A percentile compares a stretch with the other conserved stretches of the same genome.
Evolutionary conservation across 177 flowering plant genomes (phyloP).

Genomic region (Telopea speciosissima): DNA sequence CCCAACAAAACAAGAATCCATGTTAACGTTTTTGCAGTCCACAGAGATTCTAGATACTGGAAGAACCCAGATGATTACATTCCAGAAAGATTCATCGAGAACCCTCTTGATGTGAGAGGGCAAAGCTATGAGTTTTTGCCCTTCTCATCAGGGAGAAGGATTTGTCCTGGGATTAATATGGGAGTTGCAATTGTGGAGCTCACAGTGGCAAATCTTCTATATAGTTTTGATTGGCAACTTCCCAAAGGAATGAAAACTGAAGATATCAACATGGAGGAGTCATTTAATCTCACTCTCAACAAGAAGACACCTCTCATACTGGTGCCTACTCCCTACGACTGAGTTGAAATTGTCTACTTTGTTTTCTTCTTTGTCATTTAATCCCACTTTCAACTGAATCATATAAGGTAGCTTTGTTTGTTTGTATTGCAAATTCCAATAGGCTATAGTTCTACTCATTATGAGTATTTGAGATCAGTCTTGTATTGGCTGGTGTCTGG

Average conservation of each 20-base stretch:
- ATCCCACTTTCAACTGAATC: too few relatives aligned
- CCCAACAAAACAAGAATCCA: conserved; percentile 7
- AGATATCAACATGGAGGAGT: neutral
- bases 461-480: too few relatives aligned
- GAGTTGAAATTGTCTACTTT: too few relatives aligned
- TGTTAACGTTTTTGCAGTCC: conserved; percentile 10
- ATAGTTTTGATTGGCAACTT: neutral
- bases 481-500: too few relatives aligned
- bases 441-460: too few relatives aligned
- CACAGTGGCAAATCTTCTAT: neutral
- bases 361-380: too few relatives aligned
- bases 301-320: neutral
- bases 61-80: conserved; percentile 1
- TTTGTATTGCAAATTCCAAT: too few relatives aligned
- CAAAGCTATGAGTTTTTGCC: neutral
- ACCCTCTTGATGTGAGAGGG: neutral
- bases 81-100: neutral
- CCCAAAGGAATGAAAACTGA: neutral
- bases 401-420: too few relatives aligned
- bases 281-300: neutral
- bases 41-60: conserved; percentile 6
- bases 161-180: neutral
- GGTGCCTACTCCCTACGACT: neutral
- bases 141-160: neutral
- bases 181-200: neutral